phyloP scores from a whole-genome alignment of 192 early-diverging fungal species.

The Dispira simplex region DNA sequence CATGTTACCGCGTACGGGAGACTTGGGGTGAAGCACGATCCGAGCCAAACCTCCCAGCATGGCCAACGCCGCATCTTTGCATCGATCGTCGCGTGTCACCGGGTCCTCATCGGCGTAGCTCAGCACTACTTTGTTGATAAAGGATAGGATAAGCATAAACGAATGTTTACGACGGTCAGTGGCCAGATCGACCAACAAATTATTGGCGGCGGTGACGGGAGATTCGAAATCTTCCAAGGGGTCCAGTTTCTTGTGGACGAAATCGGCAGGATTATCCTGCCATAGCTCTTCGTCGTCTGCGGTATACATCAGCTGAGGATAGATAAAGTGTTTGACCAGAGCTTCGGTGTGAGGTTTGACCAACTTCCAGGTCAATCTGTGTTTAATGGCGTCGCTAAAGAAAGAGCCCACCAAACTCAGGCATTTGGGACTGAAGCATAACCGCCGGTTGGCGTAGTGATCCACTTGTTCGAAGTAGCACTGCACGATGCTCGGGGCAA shows the following conservation, averaged over 20 bases:
- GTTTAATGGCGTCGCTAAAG: constrained; percentile 69
- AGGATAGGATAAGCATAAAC: constrained; percentile 60
- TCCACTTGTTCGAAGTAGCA: constrained; percentile 79
- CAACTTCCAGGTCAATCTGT: constrained; percentile 80
- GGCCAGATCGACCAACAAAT: constrained; percentile 64
- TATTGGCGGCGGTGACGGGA: constrained; percentile 51
- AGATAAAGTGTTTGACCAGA: constrained; percentile 79
- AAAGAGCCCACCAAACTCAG: constrained; percentile 58
- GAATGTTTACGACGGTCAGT: constrained; percentile 61
- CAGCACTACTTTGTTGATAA: constrained; percentile 61
- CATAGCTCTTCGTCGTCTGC: constrained; percentile 75
- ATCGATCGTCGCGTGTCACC: constrained; percentile 51
- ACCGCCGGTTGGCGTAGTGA: constrained; percentile 46
- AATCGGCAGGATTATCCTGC: constrained; percentile 89
- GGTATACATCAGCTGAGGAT: constrained; percentile 85
- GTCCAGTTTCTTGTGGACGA: constrained; percentile 63
- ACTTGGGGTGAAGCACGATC: constrained; percentile 49
- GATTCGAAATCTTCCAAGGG: constrained; percentile 76
- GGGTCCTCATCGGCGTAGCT: constrained; percentile 47
- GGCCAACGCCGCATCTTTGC: constrained; percentile 81
- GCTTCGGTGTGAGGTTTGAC: constrained; percentile 71
- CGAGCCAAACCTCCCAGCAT: constrained; percentile 71
- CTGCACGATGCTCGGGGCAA: constrained; percentile 77
- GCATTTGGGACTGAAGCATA: constrained; percentile 56
- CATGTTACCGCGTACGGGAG: constrained; percentile 57